Conservation (phyloP, 805 yeast genomes). For the Starmerella bombi region DNA sequence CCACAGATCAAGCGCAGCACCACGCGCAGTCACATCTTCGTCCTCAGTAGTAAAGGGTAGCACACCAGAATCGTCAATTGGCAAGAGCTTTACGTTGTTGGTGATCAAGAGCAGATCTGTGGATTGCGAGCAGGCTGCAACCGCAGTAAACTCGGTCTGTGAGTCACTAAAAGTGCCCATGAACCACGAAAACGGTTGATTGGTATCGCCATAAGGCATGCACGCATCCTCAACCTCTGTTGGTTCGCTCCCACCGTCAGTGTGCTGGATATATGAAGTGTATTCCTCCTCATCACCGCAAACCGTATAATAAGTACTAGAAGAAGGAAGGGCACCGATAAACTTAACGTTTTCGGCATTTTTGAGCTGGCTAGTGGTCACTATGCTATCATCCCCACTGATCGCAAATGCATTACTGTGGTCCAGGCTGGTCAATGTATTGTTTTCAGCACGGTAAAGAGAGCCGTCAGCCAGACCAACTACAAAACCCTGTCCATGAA, state of each 20-base stretch:
- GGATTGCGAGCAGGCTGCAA: conserved; percentile 17
- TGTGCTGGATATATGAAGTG: background rate
- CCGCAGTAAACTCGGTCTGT: background rate
- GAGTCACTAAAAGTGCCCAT: conserved; percentile 5
- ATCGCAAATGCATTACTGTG: background rate
- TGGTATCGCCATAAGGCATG: conserved; percentile 15
- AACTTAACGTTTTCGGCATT: background rate
- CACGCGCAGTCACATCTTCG: conserved; percentile 16
- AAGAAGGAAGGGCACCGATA: background rate
- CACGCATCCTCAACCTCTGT: conserved; percentile 13
- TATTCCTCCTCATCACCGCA: conserved; percentile 4
- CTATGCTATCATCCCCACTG: background rate
- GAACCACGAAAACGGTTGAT: conserved; percentile 13
- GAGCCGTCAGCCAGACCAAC: background rate
- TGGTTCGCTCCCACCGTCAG: background rate
- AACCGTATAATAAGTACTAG: background rate
- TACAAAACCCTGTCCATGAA: conserved; percentile 3
- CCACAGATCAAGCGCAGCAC: conserved; percentile 13
- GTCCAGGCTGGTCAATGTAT: background rate
- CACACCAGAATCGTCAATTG: conserved; percentile 11
- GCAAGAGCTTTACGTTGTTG: conserved; percentile 1
- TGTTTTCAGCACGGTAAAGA: background rate
- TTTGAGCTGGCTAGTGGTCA: background rate
- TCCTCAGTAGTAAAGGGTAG: conserved; percentile 18
- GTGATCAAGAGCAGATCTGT: conserved; percentile 11